Conservation (phyloP, 1,284 basidiomycete species). For the Mycena citricolor region DNA sequence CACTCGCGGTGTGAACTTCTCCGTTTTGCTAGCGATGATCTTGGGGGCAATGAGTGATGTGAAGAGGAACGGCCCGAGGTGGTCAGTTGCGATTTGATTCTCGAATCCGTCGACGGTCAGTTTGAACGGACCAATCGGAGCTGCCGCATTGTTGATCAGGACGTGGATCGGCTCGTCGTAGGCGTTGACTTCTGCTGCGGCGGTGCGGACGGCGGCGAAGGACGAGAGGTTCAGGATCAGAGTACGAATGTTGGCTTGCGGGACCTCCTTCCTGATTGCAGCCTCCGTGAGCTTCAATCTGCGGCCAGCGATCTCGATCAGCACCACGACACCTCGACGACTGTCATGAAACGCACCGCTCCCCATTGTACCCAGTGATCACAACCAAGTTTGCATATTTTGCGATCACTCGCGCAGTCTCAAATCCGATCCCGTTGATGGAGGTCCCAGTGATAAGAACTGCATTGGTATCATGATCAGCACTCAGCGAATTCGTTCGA, state of each 20-base stretch:
- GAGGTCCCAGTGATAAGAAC: constrained; percentile 3
- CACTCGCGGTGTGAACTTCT: background rate
- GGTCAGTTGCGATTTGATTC: constrained; percentile 1
- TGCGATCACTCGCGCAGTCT: background rate
- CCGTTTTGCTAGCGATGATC: background rate
- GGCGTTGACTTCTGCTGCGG: constrained; percentile 12
- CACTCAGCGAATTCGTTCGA: background rate
- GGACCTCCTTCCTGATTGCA: constrained; percentile 3
- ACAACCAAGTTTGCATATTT: background rate
- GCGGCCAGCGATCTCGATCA: background rate
- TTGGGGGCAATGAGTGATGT: constrained; percentile 2
- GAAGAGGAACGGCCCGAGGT: constrained; percentile 3
- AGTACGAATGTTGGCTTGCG: constrained; percentile 5
- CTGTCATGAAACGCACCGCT: background rate
- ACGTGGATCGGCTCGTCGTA: constrained; percentile 5
- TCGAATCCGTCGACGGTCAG: constrained; percentile 4
- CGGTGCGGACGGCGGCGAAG: constrained; percentile 8
- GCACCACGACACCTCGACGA: background rate
- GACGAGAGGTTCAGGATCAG: constrained; percentile 16
- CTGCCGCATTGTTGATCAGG: constrained; percentile 3
- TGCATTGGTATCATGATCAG: background rate
- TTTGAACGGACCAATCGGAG: background rate
- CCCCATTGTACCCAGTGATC: background rate
- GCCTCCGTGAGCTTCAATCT: constrained; percentile 11
- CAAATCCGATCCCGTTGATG: background rate